Conservation (phyloP, 2,329 filamentous ascomycete genomes). For the Diaporthe amygdali region DNA sequence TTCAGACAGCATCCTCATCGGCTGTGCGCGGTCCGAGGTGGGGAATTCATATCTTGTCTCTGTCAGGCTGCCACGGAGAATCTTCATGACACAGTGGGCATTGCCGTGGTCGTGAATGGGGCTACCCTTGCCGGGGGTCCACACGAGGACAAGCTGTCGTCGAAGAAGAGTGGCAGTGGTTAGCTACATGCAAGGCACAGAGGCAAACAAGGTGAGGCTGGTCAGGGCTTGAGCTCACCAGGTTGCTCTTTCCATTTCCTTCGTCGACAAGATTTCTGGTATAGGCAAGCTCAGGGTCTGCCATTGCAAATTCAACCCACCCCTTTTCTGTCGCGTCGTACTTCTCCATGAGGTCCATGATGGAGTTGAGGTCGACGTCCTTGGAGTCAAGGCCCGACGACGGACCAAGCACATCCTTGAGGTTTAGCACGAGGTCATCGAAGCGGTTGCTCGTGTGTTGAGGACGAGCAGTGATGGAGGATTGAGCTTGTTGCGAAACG, state of each 20-base stretch:
- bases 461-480: background rate
- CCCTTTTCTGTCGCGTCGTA: conserved; percentile 73
- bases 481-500: background rate
- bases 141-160: conserved; percentile 80
- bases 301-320: conserved; percentile 78
- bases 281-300: conserved; percentile 73
- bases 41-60: conserved; percentile 86
- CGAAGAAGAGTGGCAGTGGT: conserved; percentile 18
- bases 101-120: conserved; percentile 90
- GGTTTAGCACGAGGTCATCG: conserved; percentile 72
- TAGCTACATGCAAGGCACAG: conserved; percentile 15
- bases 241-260: conserved; percentile 71
- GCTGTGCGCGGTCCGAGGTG: conserved; percentile 48
- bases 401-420: conserved; percentile 77
- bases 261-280: conserved; percentile 90
- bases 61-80: conserved; percentile 77
- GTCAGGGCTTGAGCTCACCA: conserved; percentile 41
- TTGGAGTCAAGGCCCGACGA: conserved; percentile 82
- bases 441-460: conserved; percentile 49
- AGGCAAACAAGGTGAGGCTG: background rate
- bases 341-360: conserved; percentile 74
- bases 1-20: conserved; percentile 69
- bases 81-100: conserved; percentile 92
- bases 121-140: conserved; percentile 83
- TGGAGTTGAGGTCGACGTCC: conserved; percentile 76